Conservation (phyloP, 306 rosid genomes). For the Glycine soja region DNA sequence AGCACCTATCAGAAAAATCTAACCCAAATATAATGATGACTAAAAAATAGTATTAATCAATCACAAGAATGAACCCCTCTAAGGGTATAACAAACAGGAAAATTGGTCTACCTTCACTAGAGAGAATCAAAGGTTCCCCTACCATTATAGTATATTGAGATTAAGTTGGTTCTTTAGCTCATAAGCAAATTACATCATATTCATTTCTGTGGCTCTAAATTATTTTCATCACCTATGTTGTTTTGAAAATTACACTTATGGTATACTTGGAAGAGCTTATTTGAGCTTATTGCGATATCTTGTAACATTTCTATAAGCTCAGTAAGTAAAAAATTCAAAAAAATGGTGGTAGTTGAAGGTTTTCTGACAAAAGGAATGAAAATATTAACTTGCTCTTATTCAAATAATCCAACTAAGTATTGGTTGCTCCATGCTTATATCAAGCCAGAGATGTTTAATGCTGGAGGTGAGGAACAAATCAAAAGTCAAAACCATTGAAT, state of each 20-base stretch:
- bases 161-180: conserved; percentile 6
- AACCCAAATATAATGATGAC: conserved; percentile 20
- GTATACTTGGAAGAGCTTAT: not conserved
- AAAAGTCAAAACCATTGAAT: conserved; percentile 1
- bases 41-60: conserved; percentile 11
- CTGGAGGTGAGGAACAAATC: not conserved
- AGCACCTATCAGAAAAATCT: conserved; percentile 17
- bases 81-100: not conserved
- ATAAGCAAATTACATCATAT: conserved; percentile 5
- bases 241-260: not conserved
- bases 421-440: not conserved
- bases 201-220: conserved; percentile 14
- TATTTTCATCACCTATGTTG: not conserved
- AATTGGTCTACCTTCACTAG: conserved; percentile 15
- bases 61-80: conserved; percentile 19
- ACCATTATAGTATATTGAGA: not conserved
- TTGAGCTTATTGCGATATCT: not conserved
- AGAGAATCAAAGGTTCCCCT: conserved; percentile 6
- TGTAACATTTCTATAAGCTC: not conserved
- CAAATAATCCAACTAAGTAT: conserved; percentile 14
- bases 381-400: conserved; percentile 15
- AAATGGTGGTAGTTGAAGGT: not conserved
- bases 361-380: conserved; percentile 19
- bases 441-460: not conserved
- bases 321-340: too few species aligned